Base-by-base conservation (phyloP, 257 asterid species). In the Ophiorrhiza pumila region DNA sequence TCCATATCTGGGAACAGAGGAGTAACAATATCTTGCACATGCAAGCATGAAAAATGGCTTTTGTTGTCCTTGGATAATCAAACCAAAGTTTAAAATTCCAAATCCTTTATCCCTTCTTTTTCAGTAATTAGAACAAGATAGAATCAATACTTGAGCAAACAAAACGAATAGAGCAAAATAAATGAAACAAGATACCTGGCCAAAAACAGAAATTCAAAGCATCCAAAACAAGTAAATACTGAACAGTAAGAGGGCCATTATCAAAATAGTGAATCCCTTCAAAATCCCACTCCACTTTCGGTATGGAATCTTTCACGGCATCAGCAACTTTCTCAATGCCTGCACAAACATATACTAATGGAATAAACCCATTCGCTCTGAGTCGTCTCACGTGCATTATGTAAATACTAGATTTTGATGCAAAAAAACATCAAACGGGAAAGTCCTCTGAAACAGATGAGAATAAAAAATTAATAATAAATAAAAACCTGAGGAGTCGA, bases 201-300 rank as follows among this genome's bases (percentile, higher is more conserved):
- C 99, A 95, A 74, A 95, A 95, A 69, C 99, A 95, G 88, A 95
- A 95, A 83, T 95, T 95, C 71, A 95, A 65, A 9, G 99, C 93
- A 81, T 95, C 99, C 89, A 95, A 83, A 68, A 95, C 98, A 63
- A 95, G 77, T 60, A 95, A 82, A 77, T 90, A 95, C 85, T 95
- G 99, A 59, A 95, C 97, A 50, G 98, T 90, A 27, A 92, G 94
- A 49, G 99, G 97, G 0, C 98, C 97, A 47, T 90, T 86, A 66
- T 95, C 99, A 71, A 89, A 90, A 81, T 84, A 95, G 74, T 95
- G 99, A 79, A 90, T 95, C 81, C 97, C 96, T 85, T 95, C 99
- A 63, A 86, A 92, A 85, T 95, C 83, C 98, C 99, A 95, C 71
- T 90, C 94, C 84, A 95, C 97, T 84, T 89, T 86, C 0, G 96